Evolutionary conservation across 805 yeast genomes (phyloP).

Genomic region (Cyberlindnera saturnus): DNA sequence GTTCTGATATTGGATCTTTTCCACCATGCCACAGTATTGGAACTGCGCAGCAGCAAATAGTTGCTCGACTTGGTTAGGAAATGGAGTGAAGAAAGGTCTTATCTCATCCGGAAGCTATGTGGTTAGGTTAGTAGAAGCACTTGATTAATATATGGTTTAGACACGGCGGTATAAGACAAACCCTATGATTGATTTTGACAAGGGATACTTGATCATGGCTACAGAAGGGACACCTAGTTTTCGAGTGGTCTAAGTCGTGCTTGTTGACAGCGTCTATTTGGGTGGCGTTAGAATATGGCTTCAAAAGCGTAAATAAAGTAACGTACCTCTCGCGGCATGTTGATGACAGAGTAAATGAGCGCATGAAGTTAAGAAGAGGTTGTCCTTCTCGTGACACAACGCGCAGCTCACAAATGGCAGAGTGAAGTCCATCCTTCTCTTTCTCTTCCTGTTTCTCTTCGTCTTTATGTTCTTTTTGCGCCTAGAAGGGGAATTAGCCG

Average conservation of each 20-base stretch:
- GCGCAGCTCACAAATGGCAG: constrained; percentile 29
- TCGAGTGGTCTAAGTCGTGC: constrained; percentile 4
- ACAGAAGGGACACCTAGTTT: constrained; percentile 14
- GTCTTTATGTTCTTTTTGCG: too few relatives aligned
- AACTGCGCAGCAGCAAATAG: constrained; percentile 20
- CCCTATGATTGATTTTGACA: constrained; percentile 12
- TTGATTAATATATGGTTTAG: not conserved
- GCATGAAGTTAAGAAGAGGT: constrained; percentile 30
- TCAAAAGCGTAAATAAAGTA: not conserved
- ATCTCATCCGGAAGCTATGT: constrained; percentile 16
- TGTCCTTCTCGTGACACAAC: constrained; percentile 26
- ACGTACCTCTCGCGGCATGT: constrained; percentile 21
- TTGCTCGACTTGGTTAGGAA: constrained; percentile 20
- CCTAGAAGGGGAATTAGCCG: too few relatives aligned
- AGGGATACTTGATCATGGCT: constrained; percentile 13
- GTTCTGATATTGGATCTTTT: constrained; percentile 14
- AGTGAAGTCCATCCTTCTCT: constrained; percentile 10
- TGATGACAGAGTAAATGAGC: constrained; percentile 31
- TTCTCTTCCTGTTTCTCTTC: not conserved
- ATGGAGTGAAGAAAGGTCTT: constrained; percentile 18
- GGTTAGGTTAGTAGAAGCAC: not conserved
- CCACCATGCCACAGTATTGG: constrained; percentile 18
- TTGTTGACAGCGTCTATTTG: constrained; percentile 2
- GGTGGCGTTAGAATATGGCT: not conserved
- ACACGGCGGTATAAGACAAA: not conserved